phyloP scores from a whole-genome alignment of 768 basidiomycete species.

The Trametes cubensis region DNA sequence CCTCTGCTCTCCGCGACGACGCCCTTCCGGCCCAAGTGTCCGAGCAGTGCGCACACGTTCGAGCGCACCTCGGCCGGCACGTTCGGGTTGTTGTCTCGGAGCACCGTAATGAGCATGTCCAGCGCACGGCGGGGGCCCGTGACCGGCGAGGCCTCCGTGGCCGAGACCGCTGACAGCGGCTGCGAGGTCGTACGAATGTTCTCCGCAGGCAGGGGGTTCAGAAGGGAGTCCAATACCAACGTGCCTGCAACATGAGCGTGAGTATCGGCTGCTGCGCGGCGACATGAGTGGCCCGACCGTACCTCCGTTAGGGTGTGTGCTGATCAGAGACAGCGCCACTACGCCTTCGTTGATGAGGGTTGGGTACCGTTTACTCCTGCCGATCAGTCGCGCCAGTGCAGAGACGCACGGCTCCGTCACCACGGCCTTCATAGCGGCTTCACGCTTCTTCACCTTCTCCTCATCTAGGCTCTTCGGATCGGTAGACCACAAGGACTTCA shows the following conservation, averaged over 20 bases:
- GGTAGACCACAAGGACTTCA: constrained; percentile 74
- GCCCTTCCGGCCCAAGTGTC: constrained; percentile 60
- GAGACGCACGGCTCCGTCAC: constrained; percentile 57
- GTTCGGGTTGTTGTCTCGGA: constrained; percentile 55
- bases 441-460: constrained; percentile 51
- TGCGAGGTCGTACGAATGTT: constrained; percentile 26
- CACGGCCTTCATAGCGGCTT: constrained; percentile 55
- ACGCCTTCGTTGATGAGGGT: constrained; percentile 88
- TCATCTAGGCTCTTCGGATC: constrained; percentile 45
- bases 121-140: constrained; percentile 59
- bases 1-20: constrained; percentile 45
- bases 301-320: constrained; percentile 69
- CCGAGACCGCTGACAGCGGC: constrained; percentile 34
- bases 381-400: constrained; percentile 70
- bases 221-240: constrained; percentile 63
- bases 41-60: constrained; percentile 74
- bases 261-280: not conserved
- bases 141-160: constrained; percentile 46
- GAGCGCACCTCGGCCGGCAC: constrained; percentile 74
- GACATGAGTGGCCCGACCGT: constrained; percentile 22
- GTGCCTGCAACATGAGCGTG: constrained; percentile 45
- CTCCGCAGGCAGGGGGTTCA: constrained; percentile 51
- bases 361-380: constrained; percentile 77
- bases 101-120: constrained; percentile 66
- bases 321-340: constrained; percentile 78